Percentiles rank a stretch among this genome's conserved stretches.
Conservation (phyloP, 768 basidiomycete species). For the Naganishia vaughanmartiniae region DNA sequence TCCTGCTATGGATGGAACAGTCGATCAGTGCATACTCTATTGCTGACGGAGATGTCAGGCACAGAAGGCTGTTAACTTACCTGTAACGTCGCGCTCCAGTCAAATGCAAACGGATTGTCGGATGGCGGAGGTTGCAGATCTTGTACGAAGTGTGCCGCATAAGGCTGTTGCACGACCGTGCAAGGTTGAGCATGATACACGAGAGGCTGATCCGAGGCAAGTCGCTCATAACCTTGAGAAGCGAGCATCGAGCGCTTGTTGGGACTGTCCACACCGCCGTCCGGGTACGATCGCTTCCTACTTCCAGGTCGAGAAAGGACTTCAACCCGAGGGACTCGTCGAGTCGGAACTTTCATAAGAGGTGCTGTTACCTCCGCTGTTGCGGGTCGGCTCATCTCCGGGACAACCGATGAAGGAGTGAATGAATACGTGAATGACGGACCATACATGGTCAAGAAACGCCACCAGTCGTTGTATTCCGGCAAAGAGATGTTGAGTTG, state of each 20-base stretch:
- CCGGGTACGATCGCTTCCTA: not conserved
- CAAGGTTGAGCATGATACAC: not conserved
- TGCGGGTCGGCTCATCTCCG: not conserved
- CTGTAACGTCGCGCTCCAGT: not conserved
- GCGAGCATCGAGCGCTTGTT: constrained; percentile 3
- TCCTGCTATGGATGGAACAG: not conserved
- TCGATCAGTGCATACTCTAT: too few species aligned
- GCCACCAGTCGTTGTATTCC: constrained; percentile 22
- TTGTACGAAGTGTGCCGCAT: not conserved
- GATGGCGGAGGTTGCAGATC: not conserved
- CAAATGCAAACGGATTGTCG: not conserved
- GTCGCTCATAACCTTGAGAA: not conserved
- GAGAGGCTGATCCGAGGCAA: not conserved
- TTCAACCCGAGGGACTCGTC: constrained; percentile 10
- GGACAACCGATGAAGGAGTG: not conserved
- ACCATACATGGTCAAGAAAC: constrained; percentile 4
- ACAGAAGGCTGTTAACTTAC: not conserved
- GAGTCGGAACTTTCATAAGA: not conserved
- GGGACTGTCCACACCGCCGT: not conserved
- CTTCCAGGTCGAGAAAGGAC: not conserved
- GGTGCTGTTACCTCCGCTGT: constrained; percentile 2
- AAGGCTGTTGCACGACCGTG: not conserved
- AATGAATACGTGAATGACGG: constrained; percentile 4
- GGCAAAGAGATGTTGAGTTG: constrained; percentile 21
- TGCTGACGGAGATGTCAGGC: not conserved